phyloP scores from a whole-genome alignment of 805 yeast genomes.

The Ogataea nonfermentans region DNA sequence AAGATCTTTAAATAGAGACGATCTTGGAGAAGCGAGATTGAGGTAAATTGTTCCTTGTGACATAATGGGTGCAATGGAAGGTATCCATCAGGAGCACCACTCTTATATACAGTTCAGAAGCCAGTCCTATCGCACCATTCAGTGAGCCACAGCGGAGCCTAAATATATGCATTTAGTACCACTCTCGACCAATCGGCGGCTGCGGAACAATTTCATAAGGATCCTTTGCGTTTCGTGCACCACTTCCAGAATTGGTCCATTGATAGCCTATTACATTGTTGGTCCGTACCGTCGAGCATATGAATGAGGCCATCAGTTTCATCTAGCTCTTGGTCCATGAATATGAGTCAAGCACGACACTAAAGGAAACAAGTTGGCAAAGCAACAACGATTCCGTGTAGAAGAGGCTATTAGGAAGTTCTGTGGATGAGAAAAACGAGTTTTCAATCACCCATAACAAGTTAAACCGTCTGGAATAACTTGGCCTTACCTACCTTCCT shows the following conservation, averaged over 20 bases:
- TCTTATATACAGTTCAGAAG: not conserved
- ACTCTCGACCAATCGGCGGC: not conserved
- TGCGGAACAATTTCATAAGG: too few relatives aligned
- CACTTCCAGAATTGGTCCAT: not conserved
- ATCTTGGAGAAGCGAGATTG: slow-evolving; percentile 6
- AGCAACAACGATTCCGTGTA: slow-evolving; percentile 15
- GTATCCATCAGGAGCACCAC: not conserved
- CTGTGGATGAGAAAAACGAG: slow-evolving; percentile 20
- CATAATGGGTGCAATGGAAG: not conserved
- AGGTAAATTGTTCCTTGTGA: slow-evolving; percentile 3
- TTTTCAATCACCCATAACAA: slow-evolving; percentile 52
- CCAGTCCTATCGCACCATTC: too few relatives aligned
- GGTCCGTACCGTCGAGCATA: slow-evolving; percentile 48
- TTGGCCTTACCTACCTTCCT: slow-evolving; percentile 78
- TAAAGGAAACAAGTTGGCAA: slow-evolving; percentile 17
- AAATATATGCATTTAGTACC: too few relatives aligned
- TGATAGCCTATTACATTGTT: slow-evolving; percentile 22
- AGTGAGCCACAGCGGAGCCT: too few relatives aligned
- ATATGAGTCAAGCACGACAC: slow-evolving; percentile 39
- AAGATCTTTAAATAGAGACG: slow-evolving; percentile 43
- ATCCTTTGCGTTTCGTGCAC: not conserved
- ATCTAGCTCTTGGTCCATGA: slow-evolving; percentile 49
- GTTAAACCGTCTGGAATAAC: slow-evolving; percentile 64
- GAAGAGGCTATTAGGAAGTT: slow-evolving; percentile 23
- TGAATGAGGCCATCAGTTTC: slow-evolving; percentile 59